Evolutionary conservation across 805 yeast species (phyloP), one percentile per base, ranked within the genome.

Genomic region (Candida quercuum): DNA sequence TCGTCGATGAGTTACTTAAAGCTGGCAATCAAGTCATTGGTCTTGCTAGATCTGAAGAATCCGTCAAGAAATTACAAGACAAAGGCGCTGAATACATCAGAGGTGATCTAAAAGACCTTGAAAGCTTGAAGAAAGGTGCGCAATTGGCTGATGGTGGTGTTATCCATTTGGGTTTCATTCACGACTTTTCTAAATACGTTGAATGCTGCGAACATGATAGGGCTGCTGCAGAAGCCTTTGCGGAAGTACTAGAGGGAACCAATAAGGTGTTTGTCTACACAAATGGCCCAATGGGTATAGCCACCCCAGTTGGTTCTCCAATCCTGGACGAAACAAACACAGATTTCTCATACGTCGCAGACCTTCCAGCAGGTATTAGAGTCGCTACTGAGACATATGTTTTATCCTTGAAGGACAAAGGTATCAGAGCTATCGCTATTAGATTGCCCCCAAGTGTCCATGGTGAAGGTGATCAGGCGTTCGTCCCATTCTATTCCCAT

Each of bases 361-460:
- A n/a, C n/a, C n/a, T n/a, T n/a, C n/a, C n/a, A n/a, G n/a, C n/a
- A 4, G 27, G 22, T 5, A 5, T 8, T 3, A 29, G 38, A 29
- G 13, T 19, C 2, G 10, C 9, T 1, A 24, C 13, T 24, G 38
- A 24, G 16, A 3, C 9, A 2, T 18, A 14, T 11, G 47, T 42
- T 10, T 28, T 52, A 33, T 18, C 39, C 20, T 48, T 39, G 32
- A 46, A 43, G 19, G 40, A 45, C 3, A 46, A 47, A 34, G 58
- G 60, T 12, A 58, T 61, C 9, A 49, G 45, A 23, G 46, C 48
- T 7, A 29, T 39, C 7, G 27, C 40, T 15, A 40, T 65, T 2
- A 52, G 66, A 43, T 43, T 65, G 23, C 43, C 66, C 13, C 62
- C 66, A 21, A 47, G 57, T 7, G 64, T 60, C 14, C 69, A 65